Evolutionary conservation across 768 basidiomycete genomes (phyloP).

Genomic region (Termitomyces sp.): DNA sequence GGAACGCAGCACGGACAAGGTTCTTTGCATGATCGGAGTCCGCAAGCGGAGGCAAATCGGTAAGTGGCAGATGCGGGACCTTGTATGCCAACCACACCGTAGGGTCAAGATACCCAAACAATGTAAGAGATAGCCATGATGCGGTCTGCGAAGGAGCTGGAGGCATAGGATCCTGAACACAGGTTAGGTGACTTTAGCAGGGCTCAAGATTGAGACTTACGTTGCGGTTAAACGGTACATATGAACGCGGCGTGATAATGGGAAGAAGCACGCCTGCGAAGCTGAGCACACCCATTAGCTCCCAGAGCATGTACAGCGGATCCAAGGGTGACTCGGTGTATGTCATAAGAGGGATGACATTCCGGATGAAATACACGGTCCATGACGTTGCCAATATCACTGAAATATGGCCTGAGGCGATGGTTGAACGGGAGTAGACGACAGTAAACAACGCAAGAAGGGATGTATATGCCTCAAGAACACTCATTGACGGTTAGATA

Average conservation of each 20-base stretch:
- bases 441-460: constrained; percentile 12
- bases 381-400: constrained; percentile 11
- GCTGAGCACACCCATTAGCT: constrained; percentile 42
- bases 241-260: constrained; percentile 48
- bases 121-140: constrained; percentile 35
- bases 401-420: constrained; percentile 6
- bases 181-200: neutral
- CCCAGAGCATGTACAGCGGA: constrained; percentile 47
- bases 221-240: constrained; percentile 53
- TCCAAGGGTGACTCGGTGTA: constrained; percentile 47
- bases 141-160: constrained; percentile 51
- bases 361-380: constrained; percentile 49
- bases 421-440: constrained; percentile 7
- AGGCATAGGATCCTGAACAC: constrained; percentile 28
- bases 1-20: constrained; percentile 24
- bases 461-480: constrained; percentile 12
- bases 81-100: constrained; percentile 43
- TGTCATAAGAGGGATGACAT: constrained; percentile 56
- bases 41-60: constrained; percentile 58
- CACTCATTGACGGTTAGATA: neutral
- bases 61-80: constrained; percentile 41
- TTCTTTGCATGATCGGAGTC: constrained; percentile 47
- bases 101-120: constrained; percentile 53
- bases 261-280: constrained; percentile 50
- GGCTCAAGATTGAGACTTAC: constrained; percentile 12